A percentile compares a stretch with the other conserved stretches of the same genome.
phyloP scores from a whole-genome alignment of 768 basidiomycete species.

The Astraeus odoratus region DNA sequence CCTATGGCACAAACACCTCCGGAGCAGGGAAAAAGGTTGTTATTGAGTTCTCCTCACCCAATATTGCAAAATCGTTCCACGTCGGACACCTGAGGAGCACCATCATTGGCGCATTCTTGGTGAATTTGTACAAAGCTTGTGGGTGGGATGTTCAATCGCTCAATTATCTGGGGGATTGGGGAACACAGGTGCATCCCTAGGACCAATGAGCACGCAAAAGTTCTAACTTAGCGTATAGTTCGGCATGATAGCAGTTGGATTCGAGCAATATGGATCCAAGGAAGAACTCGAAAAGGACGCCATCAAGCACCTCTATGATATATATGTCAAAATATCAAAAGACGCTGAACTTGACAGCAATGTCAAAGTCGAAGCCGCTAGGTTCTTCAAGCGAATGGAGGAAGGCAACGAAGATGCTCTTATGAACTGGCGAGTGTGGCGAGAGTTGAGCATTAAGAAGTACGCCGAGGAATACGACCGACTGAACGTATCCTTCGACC shows the following conservation, averaged over 20 bases:
- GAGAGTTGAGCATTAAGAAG: conserved; percentile 83
- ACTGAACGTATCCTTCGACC: conserved; percentile 86
- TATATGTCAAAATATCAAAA: conserved; percentile 91
- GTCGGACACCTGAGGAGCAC: conserved; percentile 95
- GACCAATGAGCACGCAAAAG: neutral
- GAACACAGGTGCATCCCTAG: conserved; percentile 71
- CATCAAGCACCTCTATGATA: conserved; percentile 89
- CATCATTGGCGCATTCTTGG: conserved; percentile 96
- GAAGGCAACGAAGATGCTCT: conserved; percentile 83
- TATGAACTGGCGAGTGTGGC: conserved; percentile 88
- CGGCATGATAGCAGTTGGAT: conserved; percentile 86
- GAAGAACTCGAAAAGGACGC: conserved; percentile 80
- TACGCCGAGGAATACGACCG: conserved; percentile 84
- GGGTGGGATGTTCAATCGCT: conserved; percentile 89
- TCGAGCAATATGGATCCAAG: conserved; percentile 84
- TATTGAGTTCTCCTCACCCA: conserved; percentile 93
- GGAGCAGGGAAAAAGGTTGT: conserved; percentile 80
- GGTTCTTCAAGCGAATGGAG: conserved; percentile 94
- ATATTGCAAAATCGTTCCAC: conserved; percentile 98
- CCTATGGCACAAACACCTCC: conserved; percentile 75
- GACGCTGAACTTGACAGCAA: conserved; percentile 68
- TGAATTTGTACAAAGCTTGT: conserved; percentile 84
- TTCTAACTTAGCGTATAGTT: conserved; percentile 39
- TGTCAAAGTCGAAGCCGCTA: conserved; percentile 70
- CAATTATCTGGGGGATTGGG: conserved; percentile 99